Evolutionary conservation across 805 yeast genomes (phyloP).

Genomic region (Candida methanosorbosa): DNA sequence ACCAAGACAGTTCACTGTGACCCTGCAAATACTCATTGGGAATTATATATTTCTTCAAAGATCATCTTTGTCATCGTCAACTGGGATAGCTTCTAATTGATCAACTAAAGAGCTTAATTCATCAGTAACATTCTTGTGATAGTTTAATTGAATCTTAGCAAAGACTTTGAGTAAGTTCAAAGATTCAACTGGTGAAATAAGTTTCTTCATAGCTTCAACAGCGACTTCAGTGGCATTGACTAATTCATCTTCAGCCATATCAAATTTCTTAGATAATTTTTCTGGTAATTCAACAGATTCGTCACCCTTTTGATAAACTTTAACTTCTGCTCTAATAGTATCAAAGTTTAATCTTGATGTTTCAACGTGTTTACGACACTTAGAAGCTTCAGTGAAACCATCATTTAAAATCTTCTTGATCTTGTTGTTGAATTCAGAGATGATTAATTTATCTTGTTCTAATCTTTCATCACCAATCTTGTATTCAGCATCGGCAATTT

Average conservation of each 20-base stretch:
- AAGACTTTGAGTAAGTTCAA: slow-evolving; percentile 58
- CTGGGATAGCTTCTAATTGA: slow-evolving; percentile 33
- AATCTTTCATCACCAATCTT: slow-evolving; percentile 61
- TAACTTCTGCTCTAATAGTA: slow-evolving; percentile 53
- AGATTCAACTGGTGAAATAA: slow-evolving; percentile 59
- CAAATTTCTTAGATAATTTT: slow-evolving; percentile 42
- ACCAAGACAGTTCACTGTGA: no score
- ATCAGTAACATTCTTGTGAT: slow-evolving; percentile 42
- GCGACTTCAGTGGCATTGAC: slow-evolving; percentile 74
- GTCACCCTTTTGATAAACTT: slow-evolving; percentile 26
- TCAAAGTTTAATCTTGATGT: slow-evolving; percentile 64
- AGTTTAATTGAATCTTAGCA: slow-evolving; percentile 61
- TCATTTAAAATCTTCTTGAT: slow-evolving; percentile 43
- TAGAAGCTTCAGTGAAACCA: slow-evolving; percentile 52
- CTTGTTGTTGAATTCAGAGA: slow-evolving; percentile 49
- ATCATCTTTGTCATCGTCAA: slow-evolving; percentile 28
- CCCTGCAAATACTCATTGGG: no score
- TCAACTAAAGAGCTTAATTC: slow-evolving; percentile 38
- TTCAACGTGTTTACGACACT: slow-evolving; percentile 61
- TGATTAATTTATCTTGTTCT: slow-evolving; percentile 59
- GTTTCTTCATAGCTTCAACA: slow-evolving; percentile 67
- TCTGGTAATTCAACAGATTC: slow-evolving; percentile 35
- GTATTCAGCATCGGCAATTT: slow-evolving; percentile 45
- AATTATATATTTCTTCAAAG: no score
- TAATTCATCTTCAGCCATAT: slow-evolving; percentile 63